Evolutionary conservation across 2,329 filamentous ascomycete species (phyloP).

Genomic region (Torrubiella hemipterigena): DNA sequence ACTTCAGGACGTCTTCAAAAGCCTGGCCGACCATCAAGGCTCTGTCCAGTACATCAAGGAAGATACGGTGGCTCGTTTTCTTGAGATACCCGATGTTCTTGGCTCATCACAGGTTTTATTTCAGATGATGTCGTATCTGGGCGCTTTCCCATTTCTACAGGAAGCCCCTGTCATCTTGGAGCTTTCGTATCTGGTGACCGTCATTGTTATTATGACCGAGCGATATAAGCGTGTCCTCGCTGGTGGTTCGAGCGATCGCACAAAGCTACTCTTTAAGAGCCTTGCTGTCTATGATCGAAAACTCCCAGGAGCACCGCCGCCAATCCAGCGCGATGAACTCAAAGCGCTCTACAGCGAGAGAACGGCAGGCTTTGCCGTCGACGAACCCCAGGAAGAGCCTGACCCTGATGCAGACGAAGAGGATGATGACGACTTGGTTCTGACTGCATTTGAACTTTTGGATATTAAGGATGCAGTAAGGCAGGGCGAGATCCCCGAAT

Average conservation of each 20-base stretch:
- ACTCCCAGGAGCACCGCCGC: conserved; percentile 20
- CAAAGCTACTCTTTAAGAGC: conserved; percentile 57
- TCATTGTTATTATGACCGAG: conserved; percentile 60
- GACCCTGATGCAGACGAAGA: conserved; percentile 29
- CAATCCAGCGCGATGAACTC: conserved; percentile 1
- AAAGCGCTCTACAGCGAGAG: neutral
- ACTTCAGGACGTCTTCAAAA: conserved; percentile 61
- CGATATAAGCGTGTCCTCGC: conserved; percentile 53
- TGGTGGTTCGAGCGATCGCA: conserved; percentile 42
- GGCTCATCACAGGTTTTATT: conserved; percentile 57
- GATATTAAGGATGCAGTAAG: conserved; percentile 51
- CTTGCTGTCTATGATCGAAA: conserved; percentile 59
- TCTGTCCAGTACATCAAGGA: conserved; percentile 53
- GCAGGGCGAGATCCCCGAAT: conserved; percentile 34
- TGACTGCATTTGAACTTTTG: conserved; percentile 57
- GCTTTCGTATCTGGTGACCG: conserved; percentile 59
- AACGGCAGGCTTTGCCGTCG: conserved; percentile 29
- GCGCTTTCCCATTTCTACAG: conserved; percentile 60
- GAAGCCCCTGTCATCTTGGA: conserved; percentile 60
- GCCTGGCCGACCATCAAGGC: conserved; percentile 53
- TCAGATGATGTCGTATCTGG: conserved; percentile 59
- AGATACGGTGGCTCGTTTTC: conserved; percentile 57
- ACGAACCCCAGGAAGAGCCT: conserved; percentile 30
- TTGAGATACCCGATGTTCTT: conserved; percentile 61
- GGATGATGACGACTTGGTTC: conserved; percentile 49